Evolutionary conservation across 192 early-diverging fungal species (phyloP).

Genomic region (Coemansia umbellata): DNA sequence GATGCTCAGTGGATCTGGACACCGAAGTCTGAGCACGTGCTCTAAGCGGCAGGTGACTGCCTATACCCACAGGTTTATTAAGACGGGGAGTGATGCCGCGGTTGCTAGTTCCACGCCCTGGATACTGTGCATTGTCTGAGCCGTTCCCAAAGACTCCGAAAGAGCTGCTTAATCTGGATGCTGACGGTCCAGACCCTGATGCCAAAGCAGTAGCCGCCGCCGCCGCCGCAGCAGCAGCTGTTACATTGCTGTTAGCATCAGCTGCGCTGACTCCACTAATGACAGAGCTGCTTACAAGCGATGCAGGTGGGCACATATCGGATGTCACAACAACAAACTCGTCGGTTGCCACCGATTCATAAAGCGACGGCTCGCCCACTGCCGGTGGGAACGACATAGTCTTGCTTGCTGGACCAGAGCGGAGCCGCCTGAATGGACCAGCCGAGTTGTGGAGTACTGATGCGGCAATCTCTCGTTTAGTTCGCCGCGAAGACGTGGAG

Average conservation of each 20-base stretch:
- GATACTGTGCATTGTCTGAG: background rate
- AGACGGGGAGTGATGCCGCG: conserved; percentile 9
- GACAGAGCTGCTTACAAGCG: conserved; percentile 47
- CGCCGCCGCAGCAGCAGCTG: conserved; percentile 15
- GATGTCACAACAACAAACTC: conserved; percentile 50
- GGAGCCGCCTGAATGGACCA: conserved; percentile 41
- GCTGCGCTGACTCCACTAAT: conserved; percentile 41
- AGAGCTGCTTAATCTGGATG: background rate
- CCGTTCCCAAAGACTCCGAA: background rate
- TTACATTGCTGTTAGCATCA: conserved; percentile 16
- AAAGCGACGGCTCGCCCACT: conserved; percentile 6
- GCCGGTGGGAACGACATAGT: conserved; percentile 47
- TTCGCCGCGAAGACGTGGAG: conserved; percentile 24
- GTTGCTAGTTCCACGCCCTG: background rate
- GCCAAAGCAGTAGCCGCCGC: background rate
- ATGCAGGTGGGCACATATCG: conserved; percentile 47
- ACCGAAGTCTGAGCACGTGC: conserved; percentile 40
- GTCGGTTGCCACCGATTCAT: conserved; percentile 11
- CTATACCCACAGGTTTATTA: conserved; percentile 1
- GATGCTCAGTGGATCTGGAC: conserved; percentile 26
- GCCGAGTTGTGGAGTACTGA: conserved; percentile 43
- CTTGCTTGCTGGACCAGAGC: conserved; percentile 20
- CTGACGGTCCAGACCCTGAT: background rate
- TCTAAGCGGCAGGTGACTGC: conserved; percentile 10
- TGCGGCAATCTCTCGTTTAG: conserved; percentile 38